Evolutionary conservation across 2,329 filamentous ascomycete genomes (phyloP), one percentile per base, ranked within the genome.

Genomic region (Cladosporium phlei): DNA sequence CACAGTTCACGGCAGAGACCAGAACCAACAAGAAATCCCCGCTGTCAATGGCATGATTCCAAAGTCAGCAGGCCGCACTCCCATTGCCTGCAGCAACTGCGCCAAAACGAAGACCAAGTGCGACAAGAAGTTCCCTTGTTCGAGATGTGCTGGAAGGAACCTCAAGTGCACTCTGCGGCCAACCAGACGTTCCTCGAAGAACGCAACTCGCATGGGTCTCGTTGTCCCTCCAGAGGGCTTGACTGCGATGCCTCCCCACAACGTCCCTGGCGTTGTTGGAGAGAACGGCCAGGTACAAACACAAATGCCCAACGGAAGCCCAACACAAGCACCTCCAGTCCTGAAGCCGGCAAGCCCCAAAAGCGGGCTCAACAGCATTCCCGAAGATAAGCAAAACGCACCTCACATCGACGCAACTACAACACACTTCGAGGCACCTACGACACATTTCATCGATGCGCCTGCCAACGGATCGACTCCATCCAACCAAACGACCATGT

Each of bases 21-120:
- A 69, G 51, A 73, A 74, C 51, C 72, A 73, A 54, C 68, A 73
- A 55, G 71, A 74, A 52, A 65, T 73, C 27, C 69, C 70, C 24
- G 68, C 71, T 3, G 69, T 67, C 46, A 68, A 68, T 58, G 71
- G 71, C 22, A 74, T 75, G 61, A 73, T 75, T 40, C 71, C 72
- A 14, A 76, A 74, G 54, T 73, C 72, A 2, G 72, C 73, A 11
- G 72, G 72, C 12, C 64, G 73, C 49, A 76, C 72, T 27, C 72
- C 73, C 9, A 76, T 75, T 50, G 73, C 73, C 20, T 76, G 73
- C 62, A 74, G 68, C 57, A 75, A 75, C 49, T 76, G 73, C 52
- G 72, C 73, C 8, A 75, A 75, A 59, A 75, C 72, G 3, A 76
- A 76, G 64, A 76, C 73, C 10, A 76, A 75, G 52, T 76, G 73